A percentile compares a stretch with the other conserved stretches of the same genome.
phyloP scores from a whole-genome alignment of 1,284 basidiomycete genomes.

The Phylloboletellus chloephorus region DNA sequence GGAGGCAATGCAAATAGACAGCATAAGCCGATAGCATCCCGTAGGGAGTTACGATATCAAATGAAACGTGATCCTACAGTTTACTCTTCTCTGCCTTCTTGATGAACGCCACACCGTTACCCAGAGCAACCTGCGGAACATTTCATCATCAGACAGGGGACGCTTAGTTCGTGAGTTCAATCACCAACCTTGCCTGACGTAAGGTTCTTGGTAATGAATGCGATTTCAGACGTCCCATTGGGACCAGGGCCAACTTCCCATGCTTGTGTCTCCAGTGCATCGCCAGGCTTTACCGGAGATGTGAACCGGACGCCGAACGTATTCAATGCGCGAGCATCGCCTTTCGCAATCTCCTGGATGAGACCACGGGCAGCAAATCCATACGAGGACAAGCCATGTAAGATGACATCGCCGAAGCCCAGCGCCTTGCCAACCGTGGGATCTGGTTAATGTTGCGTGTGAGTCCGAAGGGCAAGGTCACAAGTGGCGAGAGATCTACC shows the following conservation, averaged over 20 bases:
- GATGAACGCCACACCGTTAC: conserved; percentile 56
- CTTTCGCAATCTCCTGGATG: conserved; percentile 54
- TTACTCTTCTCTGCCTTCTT: conserved; percentile 50
- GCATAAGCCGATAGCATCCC: not conserved
- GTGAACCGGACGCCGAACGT: conserved; percentile 73
- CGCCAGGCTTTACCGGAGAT: conserved; percentile 74
- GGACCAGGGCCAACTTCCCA: conserved; percentile 72
- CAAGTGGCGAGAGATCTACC: conserved; percentile 38
- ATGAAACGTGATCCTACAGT: conserved; percentile 34
- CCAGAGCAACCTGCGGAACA: conserved; percentile 41
- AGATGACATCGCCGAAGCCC: conserved; percentile 76
- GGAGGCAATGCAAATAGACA: not conserved
- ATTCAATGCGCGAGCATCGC: conserved; percentile 55
- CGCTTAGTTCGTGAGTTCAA: not conserved
- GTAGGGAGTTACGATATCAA: not conserved
- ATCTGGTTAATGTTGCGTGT: conserved; percentile 39
- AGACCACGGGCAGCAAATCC: conserved; percentile 75
- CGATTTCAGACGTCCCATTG: conserved; percentile 61
- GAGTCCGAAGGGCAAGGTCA: not conserved
- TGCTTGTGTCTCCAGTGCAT: conserved; percentile 68
- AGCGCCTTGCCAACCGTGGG: conserved; percentile 62
- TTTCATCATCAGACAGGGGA: conserved; percentile 1
- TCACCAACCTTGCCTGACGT: conserved; percentile 58
- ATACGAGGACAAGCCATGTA: conserved; percentile 76
- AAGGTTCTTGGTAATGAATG: conserved; percentile 67